Evolutionary conservation across 257 asterid species (phyloP).

Genomic region (Petrea volubilis): DNA sequence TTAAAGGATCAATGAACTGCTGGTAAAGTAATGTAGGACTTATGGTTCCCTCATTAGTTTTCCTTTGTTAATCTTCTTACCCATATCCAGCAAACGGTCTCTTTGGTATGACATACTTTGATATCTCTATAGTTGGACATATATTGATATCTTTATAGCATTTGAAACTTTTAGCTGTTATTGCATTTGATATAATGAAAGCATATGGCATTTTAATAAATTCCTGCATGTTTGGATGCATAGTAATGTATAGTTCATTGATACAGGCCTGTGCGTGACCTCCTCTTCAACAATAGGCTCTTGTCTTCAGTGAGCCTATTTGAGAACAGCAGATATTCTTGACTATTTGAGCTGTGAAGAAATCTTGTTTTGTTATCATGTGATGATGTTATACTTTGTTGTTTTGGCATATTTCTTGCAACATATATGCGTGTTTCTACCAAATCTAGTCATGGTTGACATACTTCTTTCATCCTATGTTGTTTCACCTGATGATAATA

Average conservation of each 20-base stretch:
- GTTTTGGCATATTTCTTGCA: neutral
- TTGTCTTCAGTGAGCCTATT: neutral
- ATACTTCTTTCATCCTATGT: neutral
- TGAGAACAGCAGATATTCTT: neutral
- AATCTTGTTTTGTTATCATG: neutral
- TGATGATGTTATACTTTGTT: constrained; percentile 5
- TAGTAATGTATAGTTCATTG: neutral
- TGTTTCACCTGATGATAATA: neutral
- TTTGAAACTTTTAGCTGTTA: neutral
- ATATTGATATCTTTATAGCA: neutral
- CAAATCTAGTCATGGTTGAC: constrained; percentile 2
- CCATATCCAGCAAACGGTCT: neutral
- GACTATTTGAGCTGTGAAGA: neutral
- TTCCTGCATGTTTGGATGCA: neutral
- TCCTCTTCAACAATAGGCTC: neutral
- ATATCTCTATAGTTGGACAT: too few relatives aligned
- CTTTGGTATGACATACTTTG: neutral
- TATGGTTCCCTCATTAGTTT: neutral
- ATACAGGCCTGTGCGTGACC: neutral
- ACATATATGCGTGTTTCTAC: neutral
- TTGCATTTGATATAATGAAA: neutral
- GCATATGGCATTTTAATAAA: neutral
- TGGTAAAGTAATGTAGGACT: neutral
- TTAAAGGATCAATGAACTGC: neutral
- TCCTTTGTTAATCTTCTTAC: neutral